Conservation (phyloP, 1,139 yeast species). For the Suhomyces taliae region DNA sequence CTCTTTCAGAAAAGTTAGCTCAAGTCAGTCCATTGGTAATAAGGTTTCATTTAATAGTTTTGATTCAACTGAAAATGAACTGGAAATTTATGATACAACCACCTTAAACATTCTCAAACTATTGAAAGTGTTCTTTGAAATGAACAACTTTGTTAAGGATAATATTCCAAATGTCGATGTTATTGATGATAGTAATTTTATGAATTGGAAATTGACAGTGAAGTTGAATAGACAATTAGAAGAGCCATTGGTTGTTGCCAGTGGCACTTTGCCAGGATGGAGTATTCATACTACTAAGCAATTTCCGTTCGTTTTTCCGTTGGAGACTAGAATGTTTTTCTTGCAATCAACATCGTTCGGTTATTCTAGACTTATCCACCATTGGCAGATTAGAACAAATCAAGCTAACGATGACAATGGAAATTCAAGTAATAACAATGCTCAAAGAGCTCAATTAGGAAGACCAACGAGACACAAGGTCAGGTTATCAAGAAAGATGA, state of each 20-base stretch:
- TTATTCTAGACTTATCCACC: conserved; percentile 76
- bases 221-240: conserved; percentile 85
- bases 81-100: conserved; percentile 40
- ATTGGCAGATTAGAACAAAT: conserved; percentile 65
- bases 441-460: conserved; percentile 55
- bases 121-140: conserved; percentile 51
- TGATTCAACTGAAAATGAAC: conserved; percentile 31
- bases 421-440: conserved; percentile 12
- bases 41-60: conserved; percentile 15
- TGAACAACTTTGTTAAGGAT: conserved; percentile 43
- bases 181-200: conserved; percentile 50
- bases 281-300: conserved; percentile 66
- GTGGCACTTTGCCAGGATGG: conserved; percentile 90
- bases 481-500: conserved; percentile 67
- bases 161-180: conserved; percentile 13
- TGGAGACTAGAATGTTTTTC: conserved; percentile 76
- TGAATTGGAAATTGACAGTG: conserved; percentile 82
- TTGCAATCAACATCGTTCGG: conserved; percentile 91
- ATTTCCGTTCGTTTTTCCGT: conserved; percentile 82
- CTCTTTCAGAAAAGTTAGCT: conserved; percentile 45
- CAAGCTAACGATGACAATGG: conserved; percentile 36
- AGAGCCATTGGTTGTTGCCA: conserved; percentile 85
- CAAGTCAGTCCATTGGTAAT: conserved; percentile 16
- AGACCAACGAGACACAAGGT: conserved; percentile 80
- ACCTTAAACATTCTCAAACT: conserved; percentile 55